These are phyloP conservation scores for Solanum boliviense DNA, from an alignment of 257 asterid species.

Conservation along the genomic window DNA sequence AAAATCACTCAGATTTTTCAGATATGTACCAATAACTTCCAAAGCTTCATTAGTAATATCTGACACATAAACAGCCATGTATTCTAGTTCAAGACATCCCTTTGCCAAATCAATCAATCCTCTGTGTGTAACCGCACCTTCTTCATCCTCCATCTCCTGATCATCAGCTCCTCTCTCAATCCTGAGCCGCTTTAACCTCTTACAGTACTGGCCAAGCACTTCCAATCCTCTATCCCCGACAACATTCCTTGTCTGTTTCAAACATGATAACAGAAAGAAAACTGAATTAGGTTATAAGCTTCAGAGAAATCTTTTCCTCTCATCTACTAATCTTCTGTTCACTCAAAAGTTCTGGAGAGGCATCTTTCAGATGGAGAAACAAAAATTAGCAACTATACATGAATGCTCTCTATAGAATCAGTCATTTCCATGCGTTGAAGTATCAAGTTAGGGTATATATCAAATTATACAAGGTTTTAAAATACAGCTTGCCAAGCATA, in stretches of 20 bases:
- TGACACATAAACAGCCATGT: constrained; percentile 56
- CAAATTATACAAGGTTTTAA: background rate
- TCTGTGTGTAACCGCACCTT: constrained; percentile 54
- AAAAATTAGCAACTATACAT: background rate
- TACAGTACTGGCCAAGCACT: constrained; percentile 43
- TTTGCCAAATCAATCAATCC: constrained; percentile 45
- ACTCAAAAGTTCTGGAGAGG: background rate
- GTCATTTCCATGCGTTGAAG: background rate
- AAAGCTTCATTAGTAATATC: constrained; percentile 55
- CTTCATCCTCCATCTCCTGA: constrained; percentile 53
- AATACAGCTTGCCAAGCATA: background rate
- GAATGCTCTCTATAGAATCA: background rate
- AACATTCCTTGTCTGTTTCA: constrained; percentile 58
- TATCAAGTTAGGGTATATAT: background rate
- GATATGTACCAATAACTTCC: constrained; percentile 45
- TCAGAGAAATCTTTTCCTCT: background rate
- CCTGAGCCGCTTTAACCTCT: constrained; percentile 51
- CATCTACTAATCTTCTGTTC: background rate
- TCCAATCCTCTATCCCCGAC: constrained; percentile 86
- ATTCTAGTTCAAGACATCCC: constrained; percentile 52
- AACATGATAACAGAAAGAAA: background rate
- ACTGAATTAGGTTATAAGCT: background rate
- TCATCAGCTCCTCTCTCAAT: constrained; percentile 63
- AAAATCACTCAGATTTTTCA: constrained; percentile 54
- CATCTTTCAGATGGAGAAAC: background rate